Base-by-base conservation (phyloP, 441 rosid genomes). In the Gossypium lobatum region DNA sequence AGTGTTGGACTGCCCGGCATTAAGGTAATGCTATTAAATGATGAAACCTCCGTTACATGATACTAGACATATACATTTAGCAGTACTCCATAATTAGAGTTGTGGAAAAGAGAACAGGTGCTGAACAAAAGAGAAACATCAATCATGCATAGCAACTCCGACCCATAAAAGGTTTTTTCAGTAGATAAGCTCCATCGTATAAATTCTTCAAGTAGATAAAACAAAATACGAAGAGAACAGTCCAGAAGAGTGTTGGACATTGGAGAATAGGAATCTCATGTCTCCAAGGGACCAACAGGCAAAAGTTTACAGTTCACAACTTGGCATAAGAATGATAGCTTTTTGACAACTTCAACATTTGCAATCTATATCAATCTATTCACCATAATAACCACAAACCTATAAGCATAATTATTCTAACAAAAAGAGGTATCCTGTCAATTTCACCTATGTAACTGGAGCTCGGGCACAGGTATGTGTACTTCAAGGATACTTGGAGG, bases 301-400 rank as follows among this genome's bases (percentile, higher is more conserved):
- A 55, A 25, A 46, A 66, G 39, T 46, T 66, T 66, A 13, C 58
- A 14, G 14, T 42, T 14, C 7, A 46, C 3, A 66, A 46, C 0
- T 46, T 66, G 5, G 37, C 71, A 66, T 14, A 46, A 25, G 31
- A 23, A 45, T 45, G 54, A 64, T 66, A 14, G 71, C 10, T 23
- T 66, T 21, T 45, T 1, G 9, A 65, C 48, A 45, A 66, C 57
- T 31, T 66, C 57, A 53, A 53, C 25, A 46, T 39, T 14, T 8
- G 2, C 42, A 2, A n/a, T n/a, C 42, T 28, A 11, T 52, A 68
- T 8, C 72, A 68, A 28, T 50, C 45, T 37, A 68, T 59, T 23
- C 72, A 68, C 21, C 39, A 50, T 50, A 64, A 64, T 39, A 37
- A 7, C 42, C 70, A 42, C 54, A 64, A 64, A 64, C 69, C 20